These are phyloP conservation scores for Fennellomyces sp. DNA, from an alignment of 371 early-diverging fungal species.

Conservation along the genomic window DNA sequence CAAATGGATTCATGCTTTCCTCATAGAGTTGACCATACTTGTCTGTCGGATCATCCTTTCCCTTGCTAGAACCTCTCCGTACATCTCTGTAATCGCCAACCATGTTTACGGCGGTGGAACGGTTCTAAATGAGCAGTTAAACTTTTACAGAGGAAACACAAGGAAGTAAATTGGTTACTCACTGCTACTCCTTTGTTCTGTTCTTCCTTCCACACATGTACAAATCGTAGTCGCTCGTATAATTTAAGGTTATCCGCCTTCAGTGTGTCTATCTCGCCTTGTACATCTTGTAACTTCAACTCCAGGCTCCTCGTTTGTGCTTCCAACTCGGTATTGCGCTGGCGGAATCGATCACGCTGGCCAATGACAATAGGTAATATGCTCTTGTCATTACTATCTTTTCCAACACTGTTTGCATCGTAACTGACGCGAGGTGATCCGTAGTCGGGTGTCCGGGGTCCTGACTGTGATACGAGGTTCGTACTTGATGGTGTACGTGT, in stretches of 20 bases:
- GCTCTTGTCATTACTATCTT: slow-evolving; percentile 46
- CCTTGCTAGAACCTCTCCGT: slow-evolving; percentile 11
- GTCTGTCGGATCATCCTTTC: slow-evolving; percentile 51
- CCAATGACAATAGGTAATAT: slow-evolving; percentile 86
- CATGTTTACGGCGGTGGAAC: slow-evolving; percentile 22
- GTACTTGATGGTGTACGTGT: slow-evolving; percentile 21
- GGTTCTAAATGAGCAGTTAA: slow-evolving; percentile 10
- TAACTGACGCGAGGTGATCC: slow-evolving; percentile 28
- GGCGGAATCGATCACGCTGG: slow-evolving; percentile 89
- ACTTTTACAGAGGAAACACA: neutral
- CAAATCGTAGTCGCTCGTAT: slow-evolving; percentile 83
- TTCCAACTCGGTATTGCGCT: slow-evolving; percentile 83
- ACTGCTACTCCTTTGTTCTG: slow-evolving; percentile 30
- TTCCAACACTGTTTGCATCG: slow-evolving; percentile 24
- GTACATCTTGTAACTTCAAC: slow-evolving; percentile 66
- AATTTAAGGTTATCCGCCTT: slow-evolving; percentile 84
- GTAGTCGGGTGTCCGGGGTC: slow-evolving; percentile 15
- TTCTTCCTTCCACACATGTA: slow-evolving; percentile 57
- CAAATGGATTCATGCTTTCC: slow-evolving; percentile 87
- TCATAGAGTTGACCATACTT: slow-evolving; percentile 85
- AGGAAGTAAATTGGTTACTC: slow-evolving; percentile 8
- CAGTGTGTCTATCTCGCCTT: slow-evolving; percentile 63
- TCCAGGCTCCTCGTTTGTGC: slow-evolving; percentile 65
- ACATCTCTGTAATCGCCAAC: slow-evolving; percentile 11
- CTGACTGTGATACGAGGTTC: slow-evolving; percentile 9